Percentiles rank a stretch among this genome's conserved stretches.
Evolutionary conservation across 1,139 yeast species (phyloP).

Genomic region (Pichia cactophila): DNA sequence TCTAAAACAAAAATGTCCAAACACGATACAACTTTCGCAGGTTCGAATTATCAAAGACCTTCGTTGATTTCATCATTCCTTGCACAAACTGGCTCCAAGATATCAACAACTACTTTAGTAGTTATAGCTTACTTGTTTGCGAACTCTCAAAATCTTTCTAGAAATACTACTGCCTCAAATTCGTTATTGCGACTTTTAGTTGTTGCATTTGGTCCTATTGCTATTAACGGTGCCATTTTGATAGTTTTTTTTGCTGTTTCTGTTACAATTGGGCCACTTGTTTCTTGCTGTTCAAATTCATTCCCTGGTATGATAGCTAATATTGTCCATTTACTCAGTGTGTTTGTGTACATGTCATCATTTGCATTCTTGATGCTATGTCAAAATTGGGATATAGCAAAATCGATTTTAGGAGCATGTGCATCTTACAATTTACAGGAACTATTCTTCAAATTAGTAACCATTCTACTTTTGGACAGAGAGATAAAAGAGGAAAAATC

Average conservation of each 20-base stretch:
- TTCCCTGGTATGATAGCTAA: conserved; percentile 41
- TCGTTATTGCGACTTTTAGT: conserved; percentile 36
- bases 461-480: conserved; percentile 36
- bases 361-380: conserved; percentile 46
- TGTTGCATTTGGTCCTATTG: conserved; percentile 42
- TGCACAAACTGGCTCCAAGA: conserved; percentile 30
- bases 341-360: conserved; percentile 36
- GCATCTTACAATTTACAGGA: conserved; percentile 37
- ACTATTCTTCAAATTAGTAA: conserved; percentile 36
- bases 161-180: conserved; percentile 27
- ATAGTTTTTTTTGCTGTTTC: conserved; percentile 37
- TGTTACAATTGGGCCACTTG: conserved; percentile 38
- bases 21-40: conserved; percentile 20
- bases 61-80: conserved; percentile 32
- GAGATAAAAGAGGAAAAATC: conserved; percentile 45
- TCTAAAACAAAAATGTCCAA: conserved; percentile 30
- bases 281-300: conserved; percentile 30
- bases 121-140: conserved; percentile 39
- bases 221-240: conserved; percentile 35
- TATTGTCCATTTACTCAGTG: conserved; percentile 37
- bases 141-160: conserved; percentile 38
- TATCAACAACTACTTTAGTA: conserved; percentile 25
- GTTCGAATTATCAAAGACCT: conserved; percentile 34
- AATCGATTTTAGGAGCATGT: conserved; percentile 42
- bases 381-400: conserved; percentile 46